Percentiles rank a stretch among this genome's conserved stretches.
Conservation (phyloP, 768 basidiomycete genomes). For the Chiua virens region DNA sequence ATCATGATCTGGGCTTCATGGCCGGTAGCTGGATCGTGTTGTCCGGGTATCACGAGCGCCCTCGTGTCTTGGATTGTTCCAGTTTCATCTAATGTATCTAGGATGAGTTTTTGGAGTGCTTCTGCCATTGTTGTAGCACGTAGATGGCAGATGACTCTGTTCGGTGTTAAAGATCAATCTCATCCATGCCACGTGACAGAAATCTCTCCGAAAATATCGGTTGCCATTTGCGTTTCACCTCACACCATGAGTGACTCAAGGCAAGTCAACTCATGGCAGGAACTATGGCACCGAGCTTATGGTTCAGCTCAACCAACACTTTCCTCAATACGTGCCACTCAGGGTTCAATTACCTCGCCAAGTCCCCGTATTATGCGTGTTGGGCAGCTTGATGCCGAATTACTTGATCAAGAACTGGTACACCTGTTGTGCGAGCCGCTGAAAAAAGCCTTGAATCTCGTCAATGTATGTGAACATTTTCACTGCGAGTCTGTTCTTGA, state of each 20-base stretch:
- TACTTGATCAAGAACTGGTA: constrained; percentile 86
- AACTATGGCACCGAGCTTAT: constrained; percentile 65
- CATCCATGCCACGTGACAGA: constrained; percentile 16
- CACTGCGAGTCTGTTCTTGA: constrained; percentile 13
- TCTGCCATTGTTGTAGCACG: constrained; percentile 58
- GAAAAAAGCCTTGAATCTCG: constrained; percentile 61
- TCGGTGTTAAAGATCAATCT: constrained; percentile 11
- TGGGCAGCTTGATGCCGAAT: constrained; percentile 87
- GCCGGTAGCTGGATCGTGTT: constrained; percentile 52
- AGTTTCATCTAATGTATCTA: constrained; percentile 64
- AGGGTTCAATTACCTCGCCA: constrained; percentile 34
- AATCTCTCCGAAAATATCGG: not conserved
- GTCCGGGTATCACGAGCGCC: constrained; percentile 62
- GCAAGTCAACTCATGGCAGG: constrained; percentile 20
- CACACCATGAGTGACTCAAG: constrained; percentile 14
- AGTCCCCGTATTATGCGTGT: constrained; percentile 68
- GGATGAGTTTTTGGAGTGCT: constrained; percentile 73
- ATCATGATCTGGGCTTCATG: constrained; percentile 82
- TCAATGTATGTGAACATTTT: constrained; percentile 52
- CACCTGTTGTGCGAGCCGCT: constrained; percentile 83
- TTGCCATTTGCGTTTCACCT: not conserved
- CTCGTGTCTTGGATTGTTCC: constrained; percentile 68
- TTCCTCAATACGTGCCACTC: constrained; percentile 42
- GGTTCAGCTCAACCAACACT: constrained; percentile 56
- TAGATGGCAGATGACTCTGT: not conserved